Evolutionary conservation across 352 stramenopile species (phyloP).

Genomic region (Pythium scleroteichum): DNA sequence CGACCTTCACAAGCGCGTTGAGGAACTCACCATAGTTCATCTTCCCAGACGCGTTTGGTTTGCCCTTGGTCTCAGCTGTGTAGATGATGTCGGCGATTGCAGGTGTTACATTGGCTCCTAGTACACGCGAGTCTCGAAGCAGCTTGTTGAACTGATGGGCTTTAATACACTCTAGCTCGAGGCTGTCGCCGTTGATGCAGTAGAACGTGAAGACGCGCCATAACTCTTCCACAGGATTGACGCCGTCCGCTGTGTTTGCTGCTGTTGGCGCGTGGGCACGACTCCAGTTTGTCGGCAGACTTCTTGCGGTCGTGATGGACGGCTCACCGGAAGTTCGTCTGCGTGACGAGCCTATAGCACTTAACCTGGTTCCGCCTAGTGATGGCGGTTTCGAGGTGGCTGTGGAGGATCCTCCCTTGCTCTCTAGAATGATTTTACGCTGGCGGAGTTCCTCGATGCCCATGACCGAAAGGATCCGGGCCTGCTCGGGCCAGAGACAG

Average conservation of each 20-base stretch:
- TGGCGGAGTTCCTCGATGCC: slow-evolving; percentile 42
- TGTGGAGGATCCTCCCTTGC: slow-evolving; percentile 40
- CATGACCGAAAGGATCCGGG: slow-evolving; percentile 68
- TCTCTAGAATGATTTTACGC: slow-evolving; percentile 55
- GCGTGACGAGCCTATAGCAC: neutral
- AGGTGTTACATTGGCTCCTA: slow-evolving; percentile 50
- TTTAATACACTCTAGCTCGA: slow-evolving; percentile 70
- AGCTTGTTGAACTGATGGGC: slow-evolving; percentile 77
- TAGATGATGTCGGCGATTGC: slow-evolving; percentile 82
- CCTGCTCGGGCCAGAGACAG: slow-evolving; percentile 78
- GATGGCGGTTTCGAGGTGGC: neutral
- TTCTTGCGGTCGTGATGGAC: neutral
- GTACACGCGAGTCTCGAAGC: slow-evolving; percentile 58
- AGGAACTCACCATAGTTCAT: slow-evolving; percentile 83
- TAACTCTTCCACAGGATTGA: slow-evolving; percentile 59
- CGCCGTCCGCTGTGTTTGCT: neutral
- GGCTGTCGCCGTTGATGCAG: slow-evolving; percentile 73
- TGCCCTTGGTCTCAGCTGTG: slow-evolving; percentile 76
- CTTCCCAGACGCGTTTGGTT: slow-evolving; percentile 51
- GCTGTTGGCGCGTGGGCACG: neutral
- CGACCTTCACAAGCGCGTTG: slow-evolving; percentile 75
- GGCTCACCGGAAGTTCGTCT: slow-evolving; percentile 4
- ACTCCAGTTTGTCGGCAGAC: neutral
- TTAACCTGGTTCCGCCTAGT: neutral
- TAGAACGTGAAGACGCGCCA: slow-evolving; percentile 85